phyloP scores from a whole-genome alignment of 495 filamentous ascomycete genomes.

The Penicillium turbatum region DNA sequence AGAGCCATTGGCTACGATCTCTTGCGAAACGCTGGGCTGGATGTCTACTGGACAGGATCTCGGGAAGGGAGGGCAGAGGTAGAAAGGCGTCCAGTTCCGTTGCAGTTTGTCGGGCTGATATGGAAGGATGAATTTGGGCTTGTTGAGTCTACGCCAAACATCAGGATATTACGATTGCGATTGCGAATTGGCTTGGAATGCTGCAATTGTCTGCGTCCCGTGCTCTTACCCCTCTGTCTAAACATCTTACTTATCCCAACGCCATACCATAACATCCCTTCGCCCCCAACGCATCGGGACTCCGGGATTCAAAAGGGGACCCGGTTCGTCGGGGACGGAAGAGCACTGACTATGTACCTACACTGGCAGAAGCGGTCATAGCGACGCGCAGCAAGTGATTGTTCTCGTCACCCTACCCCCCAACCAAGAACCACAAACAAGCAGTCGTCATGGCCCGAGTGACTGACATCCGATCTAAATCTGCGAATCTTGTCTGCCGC shows the following conservation, averaged over 20 bases:
- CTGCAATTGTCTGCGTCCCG: not conserved
- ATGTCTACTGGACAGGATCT: not conserved
- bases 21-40: not conserved
- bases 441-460: slow-evolving; percentile 1
- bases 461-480: not conserved
- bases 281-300: not conserved
- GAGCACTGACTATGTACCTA: not conserved
- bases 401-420: not conserved
- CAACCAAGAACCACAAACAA: slow-evolving; percentile 2
- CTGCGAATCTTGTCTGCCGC: not conserved
- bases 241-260: not conserved
- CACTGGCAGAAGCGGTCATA: slow-evolving; percentile 1
- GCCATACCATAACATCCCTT: not conserved
- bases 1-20: too few species aligned
- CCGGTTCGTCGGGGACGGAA: not conserved
- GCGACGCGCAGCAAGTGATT: not conserved
- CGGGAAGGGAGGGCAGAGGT: not conserved
- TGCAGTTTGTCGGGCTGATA: not conserved
- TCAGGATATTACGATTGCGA: not conserved
- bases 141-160: not conserved
- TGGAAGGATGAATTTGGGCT: not conserved
- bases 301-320: slow-evolving; percentile 7
- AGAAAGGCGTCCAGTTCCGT: not conserved
- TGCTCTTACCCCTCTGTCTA: not conserved
- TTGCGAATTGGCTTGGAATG: not conserved